Percentiles rank a stretch among this genome's conserved stretches.
Conservation (phyloP, 306 rosid species). For the Cyamopsis tetragonoloba region DNA sequence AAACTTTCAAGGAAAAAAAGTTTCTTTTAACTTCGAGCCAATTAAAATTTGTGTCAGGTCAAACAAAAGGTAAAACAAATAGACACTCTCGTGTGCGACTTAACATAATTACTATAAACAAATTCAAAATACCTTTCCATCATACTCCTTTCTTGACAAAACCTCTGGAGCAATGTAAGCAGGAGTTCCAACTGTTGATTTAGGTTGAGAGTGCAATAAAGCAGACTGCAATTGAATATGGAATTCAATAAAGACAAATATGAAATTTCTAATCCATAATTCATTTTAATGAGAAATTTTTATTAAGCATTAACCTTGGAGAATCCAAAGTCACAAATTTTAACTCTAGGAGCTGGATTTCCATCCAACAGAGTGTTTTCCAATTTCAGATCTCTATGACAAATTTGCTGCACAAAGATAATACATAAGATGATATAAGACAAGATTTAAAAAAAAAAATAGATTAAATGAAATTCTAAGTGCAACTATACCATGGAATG, state of each 20-base stretch:
- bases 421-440: neutral
- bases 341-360: slow-evolving; percentile 74
- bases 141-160: slow-evolving; percentile 68
- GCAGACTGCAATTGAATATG: slow-evolving; percentile 52
- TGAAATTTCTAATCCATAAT: neutral
- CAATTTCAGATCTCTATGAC: slow-evolving; percentile 93
- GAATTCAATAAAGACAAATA: neutral
- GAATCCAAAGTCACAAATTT: slow-evolving; percentile 93
- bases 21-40: too few species aligned
- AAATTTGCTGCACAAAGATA: slow-evolving; percentile 59
- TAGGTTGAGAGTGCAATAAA: slow-evolving; percentile 81
- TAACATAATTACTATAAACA: neutral
- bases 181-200: slow-evolving; percentile 94
- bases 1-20: too few species aligned
- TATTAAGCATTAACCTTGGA: slow-evolving; percentile 89
- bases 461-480: neutral
- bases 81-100: too few species aligned
- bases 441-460: neutral
- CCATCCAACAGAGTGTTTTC: slow-evolving; percentile 91
- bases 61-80: too few species aligned
- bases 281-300: slow-evolving; percentile 9
- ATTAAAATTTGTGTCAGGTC: too few species aligned
- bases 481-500: slow-evolving; percentile 66
- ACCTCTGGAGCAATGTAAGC: slow-evolving; percentile 95
- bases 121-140: slow-evolving; percentile 71